These are phyloP conservation scores for Elongisporangium prolatum DNA, from an alignment of 352 stramenopile species.

Conservation along the genomic window DNA sequence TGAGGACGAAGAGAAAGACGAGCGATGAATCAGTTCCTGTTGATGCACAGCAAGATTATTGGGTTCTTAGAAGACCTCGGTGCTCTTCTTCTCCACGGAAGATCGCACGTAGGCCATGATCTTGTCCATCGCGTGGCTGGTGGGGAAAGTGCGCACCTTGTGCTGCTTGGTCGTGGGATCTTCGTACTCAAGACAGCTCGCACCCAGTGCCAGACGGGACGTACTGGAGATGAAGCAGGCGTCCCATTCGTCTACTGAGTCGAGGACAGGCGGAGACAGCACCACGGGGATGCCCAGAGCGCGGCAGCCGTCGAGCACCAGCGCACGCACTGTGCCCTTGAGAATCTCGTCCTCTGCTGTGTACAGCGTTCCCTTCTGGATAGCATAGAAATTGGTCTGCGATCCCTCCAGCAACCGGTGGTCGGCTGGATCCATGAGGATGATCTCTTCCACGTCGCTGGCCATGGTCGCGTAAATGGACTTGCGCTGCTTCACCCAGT, in stretches of 20 bases:
- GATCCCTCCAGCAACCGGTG: slow-evolving; percentile 64
- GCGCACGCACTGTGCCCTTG: slow-evolving; percentile 67
- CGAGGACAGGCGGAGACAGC: slow-evolving; percentile 43
- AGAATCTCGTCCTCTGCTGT: slow-evolving; percentile 72
- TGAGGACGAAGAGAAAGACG: neutral
- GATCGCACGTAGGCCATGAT: slow-evolving; percentile 40
- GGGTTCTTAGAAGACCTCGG: slow-evolving; percentile 30
- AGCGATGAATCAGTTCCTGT: neutral
- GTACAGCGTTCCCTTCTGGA: slow-evolving; percentile 47
- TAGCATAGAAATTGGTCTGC: slow-evolving; percentile 82
- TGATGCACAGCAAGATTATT: neutral
- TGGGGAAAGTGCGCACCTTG: slow-evolving; percentile 24
- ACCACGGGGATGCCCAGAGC: slow-evolving; percentile 49
- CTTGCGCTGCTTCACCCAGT: slow-evolving; percentile 71
- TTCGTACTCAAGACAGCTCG: slow-evolving; percentile 42
- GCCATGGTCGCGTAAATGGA: slow-evolving; percentile 67
- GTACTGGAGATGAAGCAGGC: slow-evolving; percentile 84
- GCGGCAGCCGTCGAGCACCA: slow-evolving; percentile 65
- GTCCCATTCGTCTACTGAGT: slow-evolving; percentile 57
- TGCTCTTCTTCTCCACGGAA: slow-evolving; percentile 50
- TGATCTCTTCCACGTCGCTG: slow-evolving; percentile 69
- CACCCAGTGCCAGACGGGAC: slow-evolving; percentile 68
- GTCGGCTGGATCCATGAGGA: slow-evolving; percentile 74
- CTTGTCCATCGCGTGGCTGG: slow-evolving; percentile 33
- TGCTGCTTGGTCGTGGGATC: slow-evolving; percentile 23